Base-by-base conservation (phyloP, 306 rosid species). In the Trifolium dubium region DNA sequence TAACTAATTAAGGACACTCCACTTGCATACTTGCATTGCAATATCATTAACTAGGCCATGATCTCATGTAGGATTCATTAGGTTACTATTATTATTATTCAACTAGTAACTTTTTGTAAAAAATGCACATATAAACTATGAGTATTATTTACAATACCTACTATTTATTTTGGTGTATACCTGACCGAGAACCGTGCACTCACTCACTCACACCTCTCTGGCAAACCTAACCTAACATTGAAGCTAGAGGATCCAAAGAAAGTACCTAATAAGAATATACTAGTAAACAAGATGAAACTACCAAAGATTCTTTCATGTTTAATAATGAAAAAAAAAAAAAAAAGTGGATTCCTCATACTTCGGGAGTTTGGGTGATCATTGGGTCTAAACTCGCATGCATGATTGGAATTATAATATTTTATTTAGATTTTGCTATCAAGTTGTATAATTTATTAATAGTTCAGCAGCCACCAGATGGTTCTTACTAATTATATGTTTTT, bases 301-400 rank as follows among this genome's bases (percentile, higher is more conserved):
- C 1, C 46, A 53, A 70, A 78, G 77, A 74, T 77, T 82, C 83
- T 62, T 63, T 61, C 40, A 28, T 10, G 78, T 69, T 65, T 8
- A 40, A 59, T 23, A 66, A 56, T 71, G 11, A 37, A 56, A 23
- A 37, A 18, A 70, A 61, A 55, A 0, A 73, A 29, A 65, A 34
- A 31, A 29, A 56, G 59, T 69, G 67, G 53, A 29, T 66, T 82
- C 75, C 83, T 79, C 80, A 68, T 54, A 78, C 47, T 59, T 58
- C 28, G 82, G 85, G 69, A 28, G 77, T 59, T 58, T 34, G 82
- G 85, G 69, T 35, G 77, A 78, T 82, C 85, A 77, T 82, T 81
- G 56, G 72, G 76, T 73, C 68, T 77, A 79, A 51, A 72, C 56
- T 54, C 66, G 71, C 78, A 58, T 71, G 78, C 77, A 70, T 62